phyloP scores from a whole-genome alignment of 2,329 filamentous ascomycete genomes.

The Dendrostoma leiphaemia region DNA sequence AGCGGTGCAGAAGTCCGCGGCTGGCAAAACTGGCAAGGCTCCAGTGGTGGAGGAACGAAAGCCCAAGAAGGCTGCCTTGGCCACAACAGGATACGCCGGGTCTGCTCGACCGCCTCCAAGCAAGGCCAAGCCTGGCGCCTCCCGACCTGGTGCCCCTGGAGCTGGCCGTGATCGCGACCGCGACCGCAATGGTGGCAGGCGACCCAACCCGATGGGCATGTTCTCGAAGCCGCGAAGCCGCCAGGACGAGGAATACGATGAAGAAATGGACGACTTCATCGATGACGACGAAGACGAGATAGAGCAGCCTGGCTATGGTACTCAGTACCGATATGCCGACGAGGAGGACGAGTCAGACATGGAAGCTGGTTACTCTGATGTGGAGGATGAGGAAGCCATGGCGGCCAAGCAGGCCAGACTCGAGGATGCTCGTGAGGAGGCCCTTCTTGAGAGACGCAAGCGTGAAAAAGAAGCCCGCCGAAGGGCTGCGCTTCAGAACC shows the following conservation, averaged over 20 bases:
- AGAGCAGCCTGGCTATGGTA: conserved; percentile 32
- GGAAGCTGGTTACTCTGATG: conserved; percentile 73
- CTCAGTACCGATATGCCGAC: conserved; percentile 47
- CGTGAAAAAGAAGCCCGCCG: conserved; percentile 59
- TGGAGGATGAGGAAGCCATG: conserved; percentile 67
- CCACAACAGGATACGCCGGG: conserved; percentile 65
- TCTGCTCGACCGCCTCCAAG: conserved; percentile 59
- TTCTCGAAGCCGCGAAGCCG: conserved; percentile 24
- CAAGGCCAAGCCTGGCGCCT: conserved; percentile 25
- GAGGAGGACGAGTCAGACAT: conserved; percentile 72
- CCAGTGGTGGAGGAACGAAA: conserved; percentile 50
- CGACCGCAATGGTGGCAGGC: conserved; percentile 22
- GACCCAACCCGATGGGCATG: conserved; percentile 30
- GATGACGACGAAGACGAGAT: conserved; percentile 59
- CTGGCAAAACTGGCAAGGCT: conserved; percentile 23
- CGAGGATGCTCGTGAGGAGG: conserved; percentile 66
- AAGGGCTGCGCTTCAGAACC: conserved; percentile 24
- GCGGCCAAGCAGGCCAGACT: conserved; percentile 61
- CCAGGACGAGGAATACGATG: conserved; percentile 61
- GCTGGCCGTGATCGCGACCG: conserved; percentile 19
- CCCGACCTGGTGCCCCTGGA: conserved; percentile 25
- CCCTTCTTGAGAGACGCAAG: conserved; percentile 60
- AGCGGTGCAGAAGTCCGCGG: conserved; percentile 2
- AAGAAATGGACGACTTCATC: conserved; percentile 59
- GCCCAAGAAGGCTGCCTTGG: conserved; percentile 57